Conservation (phyloP, 2,329 filamentous ascomycete species). For the Botrytis medusae region DNA sequence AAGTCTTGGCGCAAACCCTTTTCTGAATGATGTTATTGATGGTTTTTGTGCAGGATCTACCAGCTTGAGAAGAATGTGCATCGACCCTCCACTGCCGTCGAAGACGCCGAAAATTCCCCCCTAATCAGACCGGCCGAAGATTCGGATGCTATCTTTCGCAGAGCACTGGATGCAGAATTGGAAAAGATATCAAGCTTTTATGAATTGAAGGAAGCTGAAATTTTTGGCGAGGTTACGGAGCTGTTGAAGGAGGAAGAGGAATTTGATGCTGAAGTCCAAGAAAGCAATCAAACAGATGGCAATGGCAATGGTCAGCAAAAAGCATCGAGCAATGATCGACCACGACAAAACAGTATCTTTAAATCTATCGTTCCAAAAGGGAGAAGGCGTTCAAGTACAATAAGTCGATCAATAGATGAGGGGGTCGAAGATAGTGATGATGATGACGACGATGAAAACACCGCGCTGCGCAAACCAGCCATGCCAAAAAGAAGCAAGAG, state of each 20-base stretch:
- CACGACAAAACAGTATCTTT: conserved; percentile 52
- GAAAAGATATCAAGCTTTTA: conserved; percentile 96
- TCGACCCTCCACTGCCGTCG: conserved; percentile 52
- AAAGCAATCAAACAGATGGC: conserved; percentile 39
- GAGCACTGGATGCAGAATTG: conserved; percentile 81
- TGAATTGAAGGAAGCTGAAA: conserved; percentile 81
- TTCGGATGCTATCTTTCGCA: conserved; percentile 77
- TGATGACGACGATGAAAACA: conserved; percentile 64
- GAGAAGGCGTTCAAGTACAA: conserved; percentile 46
- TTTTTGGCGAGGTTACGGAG: conserved; percentile 75
- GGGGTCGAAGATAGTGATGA: conserved; percentile 66
- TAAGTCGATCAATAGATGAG: conserved; percentile 52
- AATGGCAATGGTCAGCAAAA: conserved; percentile 43
- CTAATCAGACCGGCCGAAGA: conserved; percentile 69
- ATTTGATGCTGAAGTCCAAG: conserved; percentile 47
- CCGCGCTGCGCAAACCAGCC: conserved; percentile 42
- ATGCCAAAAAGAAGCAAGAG: conserved; percentile 41
- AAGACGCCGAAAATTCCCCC: conserved; percentile 82
- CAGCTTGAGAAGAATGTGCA: conserved; percentile 84
- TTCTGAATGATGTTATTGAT: neutral
- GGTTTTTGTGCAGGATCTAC: conserved; percentile 68
- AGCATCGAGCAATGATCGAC: conserved; percentile 45
- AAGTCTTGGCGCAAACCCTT: conserved; percentile 42
- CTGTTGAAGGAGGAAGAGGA: conserved; percentile 74
- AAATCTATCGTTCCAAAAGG: conserved; percentile 48